Evolutionary conservation across 2,329 filamentous ascomycete genomes (phyloP).

Genomic region (Aspergillus floridensis): DNA sequence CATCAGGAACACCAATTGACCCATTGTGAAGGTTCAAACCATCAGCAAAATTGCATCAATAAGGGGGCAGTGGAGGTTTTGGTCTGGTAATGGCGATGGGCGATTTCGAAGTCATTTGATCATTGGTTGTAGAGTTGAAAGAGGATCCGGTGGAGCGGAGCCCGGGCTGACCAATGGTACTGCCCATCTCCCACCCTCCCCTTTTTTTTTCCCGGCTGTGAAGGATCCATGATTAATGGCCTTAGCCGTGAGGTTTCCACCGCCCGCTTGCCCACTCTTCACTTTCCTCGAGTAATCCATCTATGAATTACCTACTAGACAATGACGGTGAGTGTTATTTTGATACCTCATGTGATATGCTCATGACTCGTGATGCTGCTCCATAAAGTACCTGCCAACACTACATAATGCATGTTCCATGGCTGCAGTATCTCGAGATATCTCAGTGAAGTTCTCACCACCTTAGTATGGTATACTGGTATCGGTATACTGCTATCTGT

Average conservation of each 20-base stretch:
- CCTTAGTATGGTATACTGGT: background rate
- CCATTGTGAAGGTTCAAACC: background rate
- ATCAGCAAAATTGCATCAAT: background rate
- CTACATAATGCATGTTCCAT: background rate
- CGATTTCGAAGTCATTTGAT: background rate
- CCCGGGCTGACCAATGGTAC: conserved; percentile 10
- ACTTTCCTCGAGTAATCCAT: background rate
- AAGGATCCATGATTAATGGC: background rate
- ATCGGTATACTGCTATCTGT: background rate
- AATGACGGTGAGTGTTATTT: no score
- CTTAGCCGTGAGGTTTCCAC: background rate
- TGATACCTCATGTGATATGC: background rate
- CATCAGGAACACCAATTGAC: background rate
- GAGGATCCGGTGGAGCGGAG: conserved; percentile 7
- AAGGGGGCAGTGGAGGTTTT: conserved; percentile 15
- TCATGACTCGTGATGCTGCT: background rate
- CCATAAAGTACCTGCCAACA: background rate
- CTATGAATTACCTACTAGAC: no score
- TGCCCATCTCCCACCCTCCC: background rate
- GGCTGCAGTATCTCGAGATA: no score
- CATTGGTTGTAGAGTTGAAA: conserved; percentile 7
- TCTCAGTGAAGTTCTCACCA: background rate
- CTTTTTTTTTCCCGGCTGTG: conserved; percentile 12
- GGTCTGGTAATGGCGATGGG: conserved; percentile 9
- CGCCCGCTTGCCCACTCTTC: background rate